Conservation (phyloP, 371 early-diverging fungal genomes). For the Mortierella sp. region DNA sequence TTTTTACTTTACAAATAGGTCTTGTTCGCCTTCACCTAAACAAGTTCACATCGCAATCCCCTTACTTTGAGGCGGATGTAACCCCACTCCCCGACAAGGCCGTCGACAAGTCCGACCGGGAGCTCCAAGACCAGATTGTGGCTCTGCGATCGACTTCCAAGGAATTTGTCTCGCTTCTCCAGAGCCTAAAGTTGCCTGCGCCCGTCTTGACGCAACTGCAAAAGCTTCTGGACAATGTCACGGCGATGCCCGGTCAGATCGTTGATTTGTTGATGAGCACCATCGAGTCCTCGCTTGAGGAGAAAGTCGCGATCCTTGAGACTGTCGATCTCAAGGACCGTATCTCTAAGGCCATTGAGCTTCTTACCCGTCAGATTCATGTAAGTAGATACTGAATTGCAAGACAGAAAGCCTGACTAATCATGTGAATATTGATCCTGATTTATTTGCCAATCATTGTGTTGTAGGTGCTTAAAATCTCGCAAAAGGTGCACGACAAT, state of each 20-base stretch:
- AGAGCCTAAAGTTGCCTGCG: slow-evolving; percentile 80
- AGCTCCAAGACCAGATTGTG: slow-evolving; percentile 67
- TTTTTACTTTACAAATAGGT: slow-evolving; percentile 18
- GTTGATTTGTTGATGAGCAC: slow-evolving; percentile 83
- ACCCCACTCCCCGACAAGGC: slow-evolving; percentile 51
- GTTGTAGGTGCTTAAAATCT: slow-evolving; percentile 78
- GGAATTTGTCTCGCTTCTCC: slow-evolving; percentile 71
- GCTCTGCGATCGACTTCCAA: slow-evolving; percentile 73
- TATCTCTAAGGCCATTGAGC: slow-evolving; percentile 70
- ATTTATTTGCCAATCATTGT: neutral
- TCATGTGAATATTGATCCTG: neutral
- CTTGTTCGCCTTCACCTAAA: slow-evolving; percentile 49
- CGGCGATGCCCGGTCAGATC: slow-evolving; percentile 70
- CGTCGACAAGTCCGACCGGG: slow-evolving; percentile 66
- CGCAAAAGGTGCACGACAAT: slow-evolving; percentile 85
- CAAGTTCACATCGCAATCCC: slow-evolving; percentile 35
- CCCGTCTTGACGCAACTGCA: slow-evolving; percentile 74
- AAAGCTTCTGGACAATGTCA: slow-evolving; percentile 73
- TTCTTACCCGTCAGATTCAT: slow-evolving; percentile 86
- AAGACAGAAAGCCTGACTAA: neutral
- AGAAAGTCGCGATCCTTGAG: slow-evolving; percentile 78
- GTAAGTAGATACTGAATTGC: slow-evolving; percentile 51
- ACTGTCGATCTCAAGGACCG: slow-evolving; percentile 72
- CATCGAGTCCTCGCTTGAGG: slow-evolving; percentile 80
- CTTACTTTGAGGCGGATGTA: slow-evolving; percentile 47